These are phyloP conservation scores for Massariosphaeria phaeospora DNA, from an alignment of 495 filamentous ascomycete species.

Conservation along the genomic window DNA sequence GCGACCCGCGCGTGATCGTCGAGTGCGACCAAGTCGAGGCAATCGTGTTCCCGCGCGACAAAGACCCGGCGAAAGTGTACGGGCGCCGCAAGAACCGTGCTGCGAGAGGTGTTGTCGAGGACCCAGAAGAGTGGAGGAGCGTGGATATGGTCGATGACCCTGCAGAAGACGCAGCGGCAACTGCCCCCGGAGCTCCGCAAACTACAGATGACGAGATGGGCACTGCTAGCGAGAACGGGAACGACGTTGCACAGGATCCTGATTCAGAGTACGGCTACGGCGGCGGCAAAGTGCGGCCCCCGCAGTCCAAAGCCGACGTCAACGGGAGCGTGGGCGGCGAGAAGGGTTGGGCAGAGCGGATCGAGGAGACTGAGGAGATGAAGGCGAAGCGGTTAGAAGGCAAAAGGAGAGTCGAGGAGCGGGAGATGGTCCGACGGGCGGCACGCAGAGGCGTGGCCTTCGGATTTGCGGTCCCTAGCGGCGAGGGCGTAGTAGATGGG, in stretches of 20 bases:
- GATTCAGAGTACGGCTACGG: background rate
- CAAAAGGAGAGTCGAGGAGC: constrained; percentile 35
- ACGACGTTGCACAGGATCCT: background rate
- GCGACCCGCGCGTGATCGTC: constrained; percentile 35
- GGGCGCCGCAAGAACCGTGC: constrained; percentile 39
- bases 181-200: background rate
- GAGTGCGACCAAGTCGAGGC: constrained; percentile 35
- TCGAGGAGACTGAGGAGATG: constrained; percentile 40
- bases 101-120: constrained; percentile 24
- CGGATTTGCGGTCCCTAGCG: constrained; percentile 37
- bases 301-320: constrained; percentile 41
- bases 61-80: constrained; percentile 36
- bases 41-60: constrained; percentile 36
- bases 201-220: background rate
- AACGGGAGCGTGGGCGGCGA: constrained; percentile 46
- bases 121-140: constrained; percentile 32
- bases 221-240: background rate
- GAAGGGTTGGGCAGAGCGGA: constrained; percentile 42
- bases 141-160: constrained; percentile 31
- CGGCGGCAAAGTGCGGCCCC: constrained; percentile 35
- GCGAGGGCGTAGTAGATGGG: constrained; percentile 8
- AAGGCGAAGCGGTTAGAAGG: constrained; percentile 36
- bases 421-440: constrained; percentile 44
- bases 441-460: constrained; percentile 47
- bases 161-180: too few relatives aligned